Percentiles rank a stretch among this genome's conserved stretches.
Evolutionary conservation across 2,329 filamentous ascomycete genomes (phyloP).

Genomic region (Leptographium flavum): DNA sequence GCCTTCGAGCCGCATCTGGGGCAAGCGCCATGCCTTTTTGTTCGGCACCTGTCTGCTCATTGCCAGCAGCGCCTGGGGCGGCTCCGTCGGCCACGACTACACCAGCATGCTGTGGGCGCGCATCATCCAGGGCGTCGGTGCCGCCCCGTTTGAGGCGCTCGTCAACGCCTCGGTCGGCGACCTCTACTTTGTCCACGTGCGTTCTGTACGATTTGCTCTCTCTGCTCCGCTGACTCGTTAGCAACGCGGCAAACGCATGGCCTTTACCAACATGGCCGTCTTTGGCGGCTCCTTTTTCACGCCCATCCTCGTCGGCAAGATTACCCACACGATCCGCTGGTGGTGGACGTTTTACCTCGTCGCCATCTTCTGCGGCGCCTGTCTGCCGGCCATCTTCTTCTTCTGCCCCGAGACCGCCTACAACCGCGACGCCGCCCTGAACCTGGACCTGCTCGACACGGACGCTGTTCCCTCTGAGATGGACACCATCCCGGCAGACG

Average conservation of each 20-base stretch:
- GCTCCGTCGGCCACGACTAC: slow-evolving; percentile 53
- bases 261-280: slow-evolving; percentile 48
- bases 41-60: slow-evolving; percentile 63
- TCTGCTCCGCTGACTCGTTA: slow-evolving; percentile 15
- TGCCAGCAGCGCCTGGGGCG: slow-evolving; percentile 64
- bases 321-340: slow-evolving; percentile 65
- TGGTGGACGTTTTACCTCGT: slow-evolving; percentile 81
- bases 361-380: slow-evolving; percentile 62
- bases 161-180: slow-evolving; percentile 85
- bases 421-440: slow-evolving; percentile 48
- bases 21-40: slow-evolving; percentile 79
- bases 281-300: slow-evolving; percentile 51
- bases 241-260: slow-evolving; percentile 76
- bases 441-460: slow-evolving; percentile 48
- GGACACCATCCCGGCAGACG: neutral
- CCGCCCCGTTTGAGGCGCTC: slow-evolving; percentile 79
- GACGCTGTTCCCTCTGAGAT: slow-evolving; percentile 8
- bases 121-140: slow-evolving; percentile 71
- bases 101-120: slow-evolving; percentile 61
- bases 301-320: slow-evolving; percentile 80
- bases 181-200: slow-evolving; percentile 66
- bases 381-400: slow-evolving; percentile 58
- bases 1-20: slow-evolving; percentile 78
- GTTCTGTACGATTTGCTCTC: neutral
- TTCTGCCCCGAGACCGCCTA: slow-evolving; percentile 80